phyloP scores from a whole-genome alignment of 208 protist species.

The Crithidia bombi region DNA sequence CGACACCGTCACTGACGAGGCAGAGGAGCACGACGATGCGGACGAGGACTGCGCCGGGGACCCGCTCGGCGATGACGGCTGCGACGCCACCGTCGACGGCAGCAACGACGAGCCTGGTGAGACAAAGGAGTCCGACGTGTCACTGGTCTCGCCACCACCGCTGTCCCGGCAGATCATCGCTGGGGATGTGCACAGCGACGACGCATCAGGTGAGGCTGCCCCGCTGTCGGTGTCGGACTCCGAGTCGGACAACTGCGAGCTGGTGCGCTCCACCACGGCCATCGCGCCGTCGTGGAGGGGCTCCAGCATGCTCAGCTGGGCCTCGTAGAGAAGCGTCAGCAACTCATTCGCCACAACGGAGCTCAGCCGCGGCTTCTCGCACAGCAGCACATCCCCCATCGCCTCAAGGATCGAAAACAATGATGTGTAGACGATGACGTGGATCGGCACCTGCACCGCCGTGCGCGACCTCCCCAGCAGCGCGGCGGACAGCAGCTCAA shows the following conservation, averaged over 20 bases:
- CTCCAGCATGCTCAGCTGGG: constrained; percentile 52
- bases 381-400: constrained; percentile 51
- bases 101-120: constrained; percentile 2
- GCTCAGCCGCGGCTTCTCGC: constrained; percentile 52
- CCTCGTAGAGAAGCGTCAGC: constrained; percentile 58
- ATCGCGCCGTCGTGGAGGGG: constrained; percentile 31
- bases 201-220: background rate
- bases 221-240: background rate
- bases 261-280: constrained; percentile 19
- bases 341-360: constrained; percentile 57
- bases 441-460: constrained; percentile 42
- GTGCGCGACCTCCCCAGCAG: constrained; percentile 21
- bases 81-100: constrained; percentile 7
- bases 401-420: constrained; percentile 50
- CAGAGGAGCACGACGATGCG: background rate
- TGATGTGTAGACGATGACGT: constrained; percentile 56
- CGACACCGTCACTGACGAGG: constrained; percentile 13
- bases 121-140: constrained; percentile 10
- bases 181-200: background rate
- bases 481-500: constrained; percentile 28
- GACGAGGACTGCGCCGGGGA: background rate
- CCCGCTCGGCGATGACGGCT: background rate
- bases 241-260: constrained; percentile 17
- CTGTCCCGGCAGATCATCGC: background rate
- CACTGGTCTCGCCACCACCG: background rate